These are phyloP conservation scores for Olyra latifolia DNA, from an alignment of 176 grass and related monocot species.

Conservation along the genomic window DNA sequence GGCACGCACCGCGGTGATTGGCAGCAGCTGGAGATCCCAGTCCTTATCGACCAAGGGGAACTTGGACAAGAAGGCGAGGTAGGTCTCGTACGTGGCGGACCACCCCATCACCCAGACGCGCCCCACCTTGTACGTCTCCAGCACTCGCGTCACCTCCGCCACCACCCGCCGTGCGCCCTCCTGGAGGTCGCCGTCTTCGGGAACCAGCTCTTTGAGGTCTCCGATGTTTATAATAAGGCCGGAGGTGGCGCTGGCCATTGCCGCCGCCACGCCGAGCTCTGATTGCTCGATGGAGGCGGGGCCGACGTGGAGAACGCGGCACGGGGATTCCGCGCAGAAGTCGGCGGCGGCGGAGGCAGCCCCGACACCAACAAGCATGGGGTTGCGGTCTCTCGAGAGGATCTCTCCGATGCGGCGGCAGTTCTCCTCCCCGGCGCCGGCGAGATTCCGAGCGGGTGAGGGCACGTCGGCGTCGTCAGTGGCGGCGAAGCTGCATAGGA, in stretches of 20 bases:
- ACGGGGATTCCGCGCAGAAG: slow-evolving; percentile 41
- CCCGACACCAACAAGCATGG: slow-evolving; percentile 85
- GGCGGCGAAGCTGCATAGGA: slow-evolving; percentile 79
- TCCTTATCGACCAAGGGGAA: slow-evolving; percentile 93
- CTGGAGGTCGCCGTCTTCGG: slow-evolving; percentile 32
- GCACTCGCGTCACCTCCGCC: slow-evolving; percentile 69
- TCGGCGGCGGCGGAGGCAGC: slow-evolving; percentile 59
- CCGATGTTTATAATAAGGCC: slow-evolving; percentile 71
- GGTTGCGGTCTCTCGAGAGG: slow-evolving; percentile 68
- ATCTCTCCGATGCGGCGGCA: slow-evolving; percentile 67
- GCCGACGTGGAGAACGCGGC: slow-evolving; percentile 44
- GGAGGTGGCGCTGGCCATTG: slow-evolving; percentile 1
- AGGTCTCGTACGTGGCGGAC: slow-evolving; percentile 87
- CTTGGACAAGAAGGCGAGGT: slow-evolving; percentile 88
- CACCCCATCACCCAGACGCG: slow-evolving; percentile 82
- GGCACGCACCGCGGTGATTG: slow-evolving; percentile 57
- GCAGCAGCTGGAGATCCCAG: slow-evolving; percentile 89
- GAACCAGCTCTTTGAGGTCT: slow-evolving; percentile 71
- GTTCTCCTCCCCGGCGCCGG: slow-evolving; percentile 52
- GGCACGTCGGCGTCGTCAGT: slow-evolving; percentile 56
- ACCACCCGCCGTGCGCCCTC: slow-evolving; percentile 49
- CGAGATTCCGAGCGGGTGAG: slow-evolving; percentile 33
- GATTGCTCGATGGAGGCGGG: slow-evolving; percentile 20
- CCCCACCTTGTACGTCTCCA: slow-evolving; percentile 54
- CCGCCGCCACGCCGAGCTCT: slow-evolving; percentile 19